Evolutionary conservation across 192 early-diverging fungal species (phyloP).

Genomic region (Bifiguratus adelaidae): DNA sequence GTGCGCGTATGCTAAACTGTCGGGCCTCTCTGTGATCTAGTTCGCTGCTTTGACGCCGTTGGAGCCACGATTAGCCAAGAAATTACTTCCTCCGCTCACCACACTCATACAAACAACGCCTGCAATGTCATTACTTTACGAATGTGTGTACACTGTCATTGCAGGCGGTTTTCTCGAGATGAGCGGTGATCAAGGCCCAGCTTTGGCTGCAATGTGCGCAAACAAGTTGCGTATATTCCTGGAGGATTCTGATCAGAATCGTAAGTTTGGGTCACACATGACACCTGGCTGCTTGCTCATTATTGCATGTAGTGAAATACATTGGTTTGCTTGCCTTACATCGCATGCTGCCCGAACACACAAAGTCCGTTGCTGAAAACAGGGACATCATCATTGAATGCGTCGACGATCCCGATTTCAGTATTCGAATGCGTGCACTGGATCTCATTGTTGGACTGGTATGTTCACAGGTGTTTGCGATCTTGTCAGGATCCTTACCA

Average conservation of each 20-base stretch:
- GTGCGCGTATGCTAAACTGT: neutral
- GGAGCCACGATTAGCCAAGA: slow-evolving; percentile 89
- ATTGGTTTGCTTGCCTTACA: slow-evolving; percentile 81
- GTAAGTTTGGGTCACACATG: slow-evolving; percentile 34
- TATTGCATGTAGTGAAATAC: slow-evolving; percentile 63
- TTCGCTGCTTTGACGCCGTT: slow-evolving; percentile 86
- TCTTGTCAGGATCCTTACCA: neutral
- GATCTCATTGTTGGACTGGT: slow-evolving; percentile 83
- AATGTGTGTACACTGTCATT: slow-evolving; percentile 92
- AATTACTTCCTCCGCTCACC: slow-evolving; percentile 74
- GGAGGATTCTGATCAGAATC: slow-evolving; percentile 85
- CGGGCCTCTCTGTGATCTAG: slow-evolving; percentile 17
- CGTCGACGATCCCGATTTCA: slow-evolving; percentile 85
- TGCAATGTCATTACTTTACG: slow-evolving; percentile 97
- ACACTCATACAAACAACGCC: slow-evolving; percentile 76
- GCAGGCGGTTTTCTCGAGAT: slow-evolving; percentile 77
- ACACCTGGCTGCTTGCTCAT: neutral
- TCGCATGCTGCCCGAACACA: slow-evolving; percentile 74
- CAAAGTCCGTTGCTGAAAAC: slow-evolving; percentile 72
- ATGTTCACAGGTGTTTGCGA: neutral
- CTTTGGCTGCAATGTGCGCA: slow-evolving; percentile 74
- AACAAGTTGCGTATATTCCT: slow-evolving; percentile 73
- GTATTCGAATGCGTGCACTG: slow-evolving; percentile 81
- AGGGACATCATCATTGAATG: slow-evolving; percentile 77
- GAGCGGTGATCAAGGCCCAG: slow-evolving; percentile 31